Evolutionary conservation across 225 moss, liverwort and hornwort species (phyloP).

Genomic region (Bryoerythrophyllum caledonicum): DNA sequence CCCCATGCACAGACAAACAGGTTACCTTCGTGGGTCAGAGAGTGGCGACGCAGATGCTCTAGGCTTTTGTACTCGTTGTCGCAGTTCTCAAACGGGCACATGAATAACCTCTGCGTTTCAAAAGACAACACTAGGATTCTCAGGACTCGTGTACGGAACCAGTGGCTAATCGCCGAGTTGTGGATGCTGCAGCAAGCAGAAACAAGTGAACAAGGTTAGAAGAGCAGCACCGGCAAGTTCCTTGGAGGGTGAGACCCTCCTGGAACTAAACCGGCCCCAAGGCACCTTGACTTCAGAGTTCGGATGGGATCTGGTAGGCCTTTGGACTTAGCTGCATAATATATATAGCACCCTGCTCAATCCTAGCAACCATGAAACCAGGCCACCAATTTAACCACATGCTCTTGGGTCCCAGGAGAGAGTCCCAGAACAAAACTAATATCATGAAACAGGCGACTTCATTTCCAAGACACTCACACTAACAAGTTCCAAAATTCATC

Average conservation of each 20-base stretch:
- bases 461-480: too few species aligned
- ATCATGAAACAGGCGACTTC: too few species aligned
- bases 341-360: constrained; percentile 11
- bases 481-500: too few species aligned
- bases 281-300: constrained; percentile 55
- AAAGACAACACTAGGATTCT: not conserved
- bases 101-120: constrained; percentile 59
- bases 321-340: constrained; percentile 35
- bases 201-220: constrained; percentile 11
- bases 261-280: constrained; percentile 40
- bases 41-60: constrained; percentile 75
- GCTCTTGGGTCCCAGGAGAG: not conserved
- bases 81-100: constrained; percentile 56
- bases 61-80: constrained; percentile 62
- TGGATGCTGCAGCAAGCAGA: constrained; percentile 22
- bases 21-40: constrained; percentile 48
- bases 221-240: constrained; percentile 33
- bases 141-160: not conserved
- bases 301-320: constrained; percentile 57
- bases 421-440: too few species aligned
- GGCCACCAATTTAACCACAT: constrained; percentile 20
- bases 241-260: constrained; percentile 16
- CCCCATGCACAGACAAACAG: constrained; percentile 43
- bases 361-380: constrained; percentile 19
- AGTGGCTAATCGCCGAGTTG: not conserved